Conservation (phyloP, 257 asterid species). For the Datura wrightii region DNA sequence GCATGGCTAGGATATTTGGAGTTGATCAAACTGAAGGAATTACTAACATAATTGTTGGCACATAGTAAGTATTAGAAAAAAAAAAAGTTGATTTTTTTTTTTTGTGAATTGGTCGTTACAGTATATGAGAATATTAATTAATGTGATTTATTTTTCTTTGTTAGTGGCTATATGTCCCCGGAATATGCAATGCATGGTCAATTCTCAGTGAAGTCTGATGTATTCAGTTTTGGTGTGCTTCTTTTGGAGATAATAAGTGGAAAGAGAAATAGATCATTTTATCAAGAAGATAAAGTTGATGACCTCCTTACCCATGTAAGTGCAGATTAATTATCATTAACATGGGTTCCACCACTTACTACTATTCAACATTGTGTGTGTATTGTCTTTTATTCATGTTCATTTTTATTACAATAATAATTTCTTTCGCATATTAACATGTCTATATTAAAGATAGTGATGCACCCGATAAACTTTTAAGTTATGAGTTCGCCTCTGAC, state of each 20-base stretch:
- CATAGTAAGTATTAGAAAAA: not conserved
- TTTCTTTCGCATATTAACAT: no score
- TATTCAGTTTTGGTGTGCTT: conserved; percentile 24
- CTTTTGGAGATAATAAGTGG: conserved; percentile 20
- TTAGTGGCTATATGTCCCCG: not conserved
- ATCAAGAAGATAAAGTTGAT: conserved; percentile 4
- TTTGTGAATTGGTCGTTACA: not conserved
- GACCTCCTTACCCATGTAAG: not conserved
- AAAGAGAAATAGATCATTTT: not conserved
- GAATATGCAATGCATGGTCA: conserved; percentile 28
- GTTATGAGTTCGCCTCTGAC: no score
- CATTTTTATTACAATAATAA: no score
- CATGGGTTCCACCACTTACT: not conserved
- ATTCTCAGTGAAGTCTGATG: conserved; percentile 24
- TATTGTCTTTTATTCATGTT: not conserved
- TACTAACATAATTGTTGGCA: conserved; percentile 26
- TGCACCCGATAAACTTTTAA: no score
- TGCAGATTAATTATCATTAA: not conserved
- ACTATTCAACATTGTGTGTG: no score
- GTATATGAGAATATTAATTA: not conserved
- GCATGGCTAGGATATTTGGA: conserved; percentile 28
- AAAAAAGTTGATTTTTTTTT: not conserved
- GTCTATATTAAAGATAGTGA: no score
- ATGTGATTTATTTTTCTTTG: not conserved
- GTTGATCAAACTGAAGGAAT: conserved; percentile 20